Conservation (phyloP, 2,329 filamentous ascomycete genomes). For the Colletotrichum cuscutae region DNA sequence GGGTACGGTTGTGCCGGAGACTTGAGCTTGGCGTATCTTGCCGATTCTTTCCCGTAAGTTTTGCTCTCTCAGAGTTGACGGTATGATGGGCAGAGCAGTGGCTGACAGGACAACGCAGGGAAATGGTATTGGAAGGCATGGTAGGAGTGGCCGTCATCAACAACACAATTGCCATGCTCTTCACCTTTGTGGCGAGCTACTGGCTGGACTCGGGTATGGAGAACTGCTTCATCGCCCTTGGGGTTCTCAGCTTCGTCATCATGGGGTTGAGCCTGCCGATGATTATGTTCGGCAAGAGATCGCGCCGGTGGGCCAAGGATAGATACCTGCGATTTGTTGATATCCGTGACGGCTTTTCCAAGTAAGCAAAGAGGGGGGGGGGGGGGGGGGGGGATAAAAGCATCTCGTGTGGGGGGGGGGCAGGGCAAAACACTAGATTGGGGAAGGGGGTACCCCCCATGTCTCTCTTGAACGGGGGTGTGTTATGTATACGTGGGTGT, state of each 20-base stretch:
- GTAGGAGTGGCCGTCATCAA: slow-evolving; percentile 68
- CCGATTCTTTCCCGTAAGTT: slow-evolving; percentile 60
- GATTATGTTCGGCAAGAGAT: slow-evolving; percentile 63
- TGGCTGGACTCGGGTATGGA: slow-evolving; percentile 60
- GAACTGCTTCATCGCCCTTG: slow-evolving; percentile 63
- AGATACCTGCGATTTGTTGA: slow-evolving; percentile 58
- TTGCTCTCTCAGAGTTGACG: too few relatives aligned
- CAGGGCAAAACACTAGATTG: too few relatives aligned
- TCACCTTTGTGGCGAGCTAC: slow-evolving; percentile 60
- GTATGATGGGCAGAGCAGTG: too few relatives aligned
- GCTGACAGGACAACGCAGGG: slow-evolving; percentile 36
- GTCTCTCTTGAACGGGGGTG: too few relatives aligned
- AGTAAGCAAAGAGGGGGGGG: not conserved
- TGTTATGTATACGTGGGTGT: too few relatives aligned
- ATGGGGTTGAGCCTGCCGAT: slow-evolving; percentile 63
- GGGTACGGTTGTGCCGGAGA: slow-evolving; percentile 69
- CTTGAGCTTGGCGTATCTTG: slow-evolving; percentile 63
- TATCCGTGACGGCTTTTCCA: slow-evolving; percentile 53
- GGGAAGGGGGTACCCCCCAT: too few relatives aligned
- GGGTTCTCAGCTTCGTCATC: slow-evolving; percentile 60
- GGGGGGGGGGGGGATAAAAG: too few relatives aligned
- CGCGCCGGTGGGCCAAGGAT: slow-evolving; percentile 56
- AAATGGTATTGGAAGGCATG: slow-evolving; percentile 68
- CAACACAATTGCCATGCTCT: slow-evolving; percentile 64
- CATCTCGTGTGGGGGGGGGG: too few relatives aligned